phyloP scores from a whole-genome alignment of 192 early-diverging fungal species.

The Coemansia sp. region DNA sequence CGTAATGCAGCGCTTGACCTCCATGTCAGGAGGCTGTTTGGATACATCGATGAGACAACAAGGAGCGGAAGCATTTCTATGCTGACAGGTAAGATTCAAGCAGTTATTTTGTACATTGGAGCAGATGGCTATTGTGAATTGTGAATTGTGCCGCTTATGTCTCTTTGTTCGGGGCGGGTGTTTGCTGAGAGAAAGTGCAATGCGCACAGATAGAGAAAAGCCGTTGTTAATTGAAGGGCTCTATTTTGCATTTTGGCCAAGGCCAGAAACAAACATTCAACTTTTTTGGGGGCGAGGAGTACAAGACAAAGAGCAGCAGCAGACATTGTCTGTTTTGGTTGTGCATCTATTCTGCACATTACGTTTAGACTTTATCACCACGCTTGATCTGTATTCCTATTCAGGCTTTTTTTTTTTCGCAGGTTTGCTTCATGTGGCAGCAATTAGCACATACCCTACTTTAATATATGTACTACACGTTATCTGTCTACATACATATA shows the following conservation, averaged over 20 bases:
- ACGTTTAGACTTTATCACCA: background rate
- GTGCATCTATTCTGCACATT: background rate
- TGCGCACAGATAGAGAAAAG: background rate
- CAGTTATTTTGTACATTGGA: background rate
- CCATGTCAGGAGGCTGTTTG: conserved; percentile 41
- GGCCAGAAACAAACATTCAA: background rate
- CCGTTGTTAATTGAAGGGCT: background rate
- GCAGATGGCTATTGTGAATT: background rate
- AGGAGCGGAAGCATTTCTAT: background rate
- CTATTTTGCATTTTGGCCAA: background rate
- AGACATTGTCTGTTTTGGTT: background rate
- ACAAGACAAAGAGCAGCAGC: background rate
- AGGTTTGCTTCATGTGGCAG: background rate
- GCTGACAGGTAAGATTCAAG: conserved; percentile 21
- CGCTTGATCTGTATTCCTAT: background rate
- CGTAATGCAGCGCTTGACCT: conserved; percentile 34
- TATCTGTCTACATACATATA: background rate
- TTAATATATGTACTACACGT: background rate
- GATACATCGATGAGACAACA: conserved; percentile 12
- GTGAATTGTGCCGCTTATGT: background rate
- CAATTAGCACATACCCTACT: background rate
- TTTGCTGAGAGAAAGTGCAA: no score
- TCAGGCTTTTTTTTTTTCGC: background rate
- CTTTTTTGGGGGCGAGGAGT: background rate
- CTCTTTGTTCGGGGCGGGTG: background rate